These are phyloP conservation scores for Daldinia concentrica DNA, from an alignment of 495 filamentous ascomycete species.

Conservation along the genomic window DNA sequence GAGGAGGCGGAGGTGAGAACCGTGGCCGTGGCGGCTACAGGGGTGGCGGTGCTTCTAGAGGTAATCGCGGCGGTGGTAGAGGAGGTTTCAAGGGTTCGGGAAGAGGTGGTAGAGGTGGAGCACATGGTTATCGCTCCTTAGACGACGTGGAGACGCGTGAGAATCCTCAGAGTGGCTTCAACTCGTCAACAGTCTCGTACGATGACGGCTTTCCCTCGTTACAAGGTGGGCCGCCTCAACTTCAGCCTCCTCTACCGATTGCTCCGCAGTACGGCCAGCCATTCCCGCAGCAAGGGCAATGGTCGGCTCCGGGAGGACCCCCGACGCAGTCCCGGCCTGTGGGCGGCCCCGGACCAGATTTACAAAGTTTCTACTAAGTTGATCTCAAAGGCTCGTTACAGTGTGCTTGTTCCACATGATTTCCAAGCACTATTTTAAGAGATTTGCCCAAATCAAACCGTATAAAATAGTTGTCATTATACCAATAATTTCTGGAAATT, in stretches of 20 bases:
- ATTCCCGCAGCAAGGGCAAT: conserved; percentile 41
- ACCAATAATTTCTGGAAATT: not conserved
- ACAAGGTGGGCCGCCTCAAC: conserved; percentile 27
- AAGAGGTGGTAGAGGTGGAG: conserved; percentile 53
- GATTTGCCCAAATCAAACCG: not conserved
- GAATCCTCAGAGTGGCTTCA: conserved; percentile 45
- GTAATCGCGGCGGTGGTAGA: conserved; percentile 5
- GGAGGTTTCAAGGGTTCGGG: conserved; percentile 34
- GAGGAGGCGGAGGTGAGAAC: conserved; percentile 51
- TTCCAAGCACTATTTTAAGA: not conserved
- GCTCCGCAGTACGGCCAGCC: conserved; percentile 39
- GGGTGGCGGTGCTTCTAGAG: conserved; percentile 29
- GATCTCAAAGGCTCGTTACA: not conserved
- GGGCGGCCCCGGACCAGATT: conserved; percentile 35
- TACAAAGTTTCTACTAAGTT: conserved; percentile 42
- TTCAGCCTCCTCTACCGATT: conserved; percentile 28
- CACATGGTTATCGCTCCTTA: conserved; percentile 57
- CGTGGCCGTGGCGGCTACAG: conserved; percentile 53
- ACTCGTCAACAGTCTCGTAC: conserved; percentile 50
- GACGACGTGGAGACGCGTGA: conserved; percentile 57
- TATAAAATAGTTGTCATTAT: not conserved
- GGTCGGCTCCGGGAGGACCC: conserved; percentile 23
- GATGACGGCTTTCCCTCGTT: conserved; percentile 48
- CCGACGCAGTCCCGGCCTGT: conserved; percentile 9
- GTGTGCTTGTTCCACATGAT: not conserved